A percentile compares a stretch with the other conserved stretches of the same genome.
phyloP scores from a whole-genome alignment of 225 moss, liverwort and hornwort species.

The Bryoerythrophyllum caledonicum region DNA sequence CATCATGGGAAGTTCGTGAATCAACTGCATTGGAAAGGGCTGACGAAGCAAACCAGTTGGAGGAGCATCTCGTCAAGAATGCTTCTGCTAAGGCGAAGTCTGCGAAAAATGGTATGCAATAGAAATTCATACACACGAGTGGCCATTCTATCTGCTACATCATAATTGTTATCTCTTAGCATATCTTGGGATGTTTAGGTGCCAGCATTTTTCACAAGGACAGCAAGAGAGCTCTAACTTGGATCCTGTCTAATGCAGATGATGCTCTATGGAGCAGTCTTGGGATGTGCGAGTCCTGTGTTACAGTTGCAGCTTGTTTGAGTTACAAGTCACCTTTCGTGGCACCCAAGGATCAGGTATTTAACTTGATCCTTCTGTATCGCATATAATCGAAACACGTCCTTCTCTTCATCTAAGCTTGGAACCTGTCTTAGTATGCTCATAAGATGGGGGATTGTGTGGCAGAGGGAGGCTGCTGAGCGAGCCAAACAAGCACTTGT shows the following conservation, averaged over 20 bases:
- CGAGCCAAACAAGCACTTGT: constrained; percentile 89
- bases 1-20: constrained; percentile 53
- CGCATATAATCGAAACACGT: neutral
- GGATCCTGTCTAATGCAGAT: constrained; percentile 52
- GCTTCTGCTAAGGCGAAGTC: neutral
- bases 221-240: constrained; percentile 8
- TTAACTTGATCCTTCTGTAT: neutral
- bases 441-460: constrained; percentile 1
- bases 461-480: constrained; percentile 89
- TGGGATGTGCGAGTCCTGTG: constrained; percentile 91
- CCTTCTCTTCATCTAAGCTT: neutral
- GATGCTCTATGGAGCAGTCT: constrained; percentile 97
- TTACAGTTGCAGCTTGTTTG: constrained; percentile 97
- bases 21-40: constrained; percentile 18
- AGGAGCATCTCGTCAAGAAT: constrained; percentile 16
- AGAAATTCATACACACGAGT: neutral
- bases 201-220: neutral
- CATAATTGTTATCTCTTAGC: constrained; percentile 8
- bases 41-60: constrained; percentile 22
- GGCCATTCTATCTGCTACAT: too few species aligned
- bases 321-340: constrained; percentile 98
- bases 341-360: constrained; percentile 93
- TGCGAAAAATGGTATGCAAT: constrained; percentile 30
- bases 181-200: neutral
- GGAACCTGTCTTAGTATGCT: constrained; percentile 3